phyloP scores from a whole-genome alignment of 2,329 filamentous ascomycete species.

The Didymella sp. region DNA sequence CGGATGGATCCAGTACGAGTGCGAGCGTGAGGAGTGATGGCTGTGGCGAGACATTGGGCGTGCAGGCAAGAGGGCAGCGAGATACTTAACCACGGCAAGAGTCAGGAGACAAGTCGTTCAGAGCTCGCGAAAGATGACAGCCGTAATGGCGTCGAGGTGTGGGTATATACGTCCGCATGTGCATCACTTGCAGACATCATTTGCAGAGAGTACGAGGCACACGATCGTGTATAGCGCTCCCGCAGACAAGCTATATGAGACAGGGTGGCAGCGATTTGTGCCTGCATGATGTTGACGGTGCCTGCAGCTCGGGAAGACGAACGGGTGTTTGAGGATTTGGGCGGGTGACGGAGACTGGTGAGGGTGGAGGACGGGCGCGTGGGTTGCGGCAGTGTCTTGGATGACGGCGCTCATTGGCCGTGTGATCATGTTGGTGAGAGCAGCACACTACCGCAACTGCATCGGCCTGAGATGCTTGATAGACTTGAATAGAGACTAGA shows the following conservation, averaged over 20 bases:
- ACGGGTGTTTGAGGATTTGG: constrained; percentile 36
- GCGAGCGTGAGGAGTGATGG: constrained; percentile 23
- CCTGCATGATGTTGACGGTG: constrained; percentile 40
- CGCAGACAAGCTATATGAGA: constrained; percentile 28
- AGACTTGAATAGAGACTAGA: background rate
- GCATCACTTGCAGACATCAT: constrained; percentile 33
- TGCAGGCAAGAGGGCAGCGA: constrained; percentile 13
- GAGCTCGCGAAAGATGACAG: constrained; percentile 11
- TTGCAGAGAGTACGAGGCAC: constrained; percentile 2
- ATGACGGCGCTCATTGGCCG: constrained; percentile 38
- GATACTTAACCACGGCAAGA: constrained; percentile 28
- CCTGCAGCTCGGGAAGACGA: constrained; percentile 37
- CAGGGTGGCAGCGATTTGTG: constrained; percentile 30
- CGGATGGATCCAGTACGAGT: constrained; percentile 23
- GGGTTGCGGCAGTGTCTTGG: constrained; percentile 40
- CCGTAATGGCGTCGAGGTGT: constrained; percentile 22
- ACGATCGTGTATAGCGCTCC: constrained; percentile 9
- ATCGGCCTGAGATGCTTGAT: background rate
- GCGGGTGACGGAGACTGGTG: constrained; percentile 41
- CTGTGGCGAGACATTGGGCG: constrained; percentile 31
- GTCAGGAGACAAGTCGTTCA: constrained; percentile 19
- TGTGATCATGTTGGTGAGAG: constrained; percentile 27
- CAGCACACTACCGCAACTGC: background rate
- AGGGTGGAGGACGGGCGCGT: constrained; percentile 36
- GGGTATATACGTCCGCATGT: constrained; percentile 27